Conservation (phyloP, 768 basidiomycete genomes). For the Kondoa subrosea region DNA sequence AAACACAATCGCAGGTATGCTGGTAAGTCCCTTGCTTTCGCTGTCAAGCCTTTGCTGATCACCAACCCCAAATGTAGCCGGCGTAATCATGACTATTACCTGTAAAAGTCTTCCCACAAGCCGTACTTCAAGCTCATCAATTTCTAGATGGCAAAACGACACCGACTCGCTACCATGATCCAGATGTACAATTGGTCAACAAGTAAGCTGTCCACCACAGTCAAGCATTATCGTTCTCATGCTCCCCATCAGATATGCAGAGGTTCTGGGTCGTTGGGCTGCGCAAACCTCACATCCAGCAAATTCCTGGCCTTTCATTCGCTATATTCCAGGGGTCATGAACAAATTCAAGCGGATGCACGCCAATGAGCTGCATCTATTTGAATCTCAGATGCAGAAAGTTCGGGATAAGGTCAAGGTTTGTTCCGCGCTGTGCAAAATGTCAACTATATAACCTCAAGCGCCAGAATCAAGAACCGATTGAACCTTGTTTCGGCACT, state of each 20-base stretch:
- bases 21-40: too few relatives aligned
- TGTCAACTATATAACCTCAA: slow-evolving; percentile 10
- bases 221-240: too few relatives aligned
- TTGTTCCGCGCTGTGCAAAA: slow-evolving; percentile 13
- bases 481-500: slow-evolving; percentile 6
- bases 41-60: too few relatives aligned
- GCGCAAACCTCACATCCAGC: background rate
- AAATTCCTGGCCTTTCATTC: background rate
- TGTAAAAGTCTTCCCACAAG: background rate
- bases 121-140: background rate
- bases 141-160: background rate
- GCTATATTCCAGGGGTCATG: background rate
- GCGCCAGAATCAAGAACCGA: slow-evolving; percentile 13
- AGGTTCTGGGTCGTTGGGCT: background rate
- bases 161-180: background rate
- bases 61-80: too few relatives aligned
- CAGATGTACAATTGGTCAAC: background rate
- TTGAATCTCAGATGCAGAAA: background rate
- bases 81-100: background rate
- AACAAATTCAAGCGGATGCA: background rate
- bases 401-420: slow-evolving; percentile 1
- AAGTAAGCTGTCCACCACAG: too few relatives aligned
- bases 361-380: background rate
- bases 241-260: too few relatives aligned
- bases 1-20: too few relatives aligned